phyloP scores from a whole-genome alignment of 331 rosid species.

The Telfairia occidentalis region DNA sequence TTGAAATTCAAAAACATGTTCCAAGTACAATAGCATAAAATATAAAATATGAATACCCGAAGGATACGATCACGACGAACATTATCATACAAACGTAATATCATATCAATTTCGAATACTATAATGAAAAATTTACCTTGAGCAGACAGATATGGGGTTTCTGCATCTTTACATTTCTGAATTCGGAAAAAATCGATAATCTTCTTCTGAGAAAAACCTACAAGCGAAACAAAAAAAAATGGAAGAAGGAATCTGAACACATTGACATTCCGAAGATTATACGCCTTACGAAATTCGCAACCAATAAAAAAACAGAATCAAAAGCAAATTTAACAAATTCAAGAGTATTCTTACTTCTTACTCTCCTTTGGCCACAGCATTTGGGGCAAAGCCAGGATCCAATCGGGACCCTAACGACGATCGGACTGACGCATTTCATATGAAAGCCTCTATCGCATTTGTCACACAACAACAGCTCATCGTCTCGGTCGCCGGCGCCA shows the following conservation, averaged over 20 bases:
- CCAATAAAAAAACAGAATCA: not conserved
- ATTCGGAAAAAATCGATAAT: constrained; percentile 61
- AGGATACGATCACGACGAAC: not conserved
- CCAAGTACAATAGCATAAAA: not conserved
- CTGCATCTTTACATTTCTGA: constrained; percentile 23
- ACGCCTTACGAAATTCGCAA: not conserved
- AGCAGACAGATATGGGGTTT: constrained; percentile 17
- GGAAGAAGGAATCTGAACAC: constrained; percentile 2
- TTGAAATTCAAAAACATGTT: not conserved
- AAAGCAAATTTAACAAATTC: not conserved
- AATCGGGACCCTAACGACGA: constrained; percentile 58
- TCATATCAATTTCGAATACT: not conserved
- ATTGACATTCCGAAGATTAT: constrained; percentile 24
- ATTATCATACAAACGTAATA: not conserved
- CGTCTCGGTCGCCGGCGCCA: constrained; percentile 50
- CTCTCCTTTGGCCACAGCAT: constrained; percentile 40
- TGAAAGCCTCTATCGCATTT: constrained; percentile 72
- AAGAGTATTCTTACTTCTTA: constrained; percentile 36
- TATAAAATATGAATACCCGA: not conserved
- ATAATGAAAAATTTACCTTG: constrained; percentile 31
- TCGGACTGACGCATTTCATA: constrained; percentile 70
- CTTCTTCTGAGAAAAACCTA: constrained; percentile 64
- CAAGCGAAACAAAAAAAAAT: not conserved
- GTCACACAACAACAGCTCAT: constrained; percentile 68
- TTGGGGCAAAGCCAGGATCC: constrained; percentile 79